Evolutionary conservation across 768 basidiomycete genomes (phyloP).

Genomic region (Tricholoma saponaceum): DNA sequence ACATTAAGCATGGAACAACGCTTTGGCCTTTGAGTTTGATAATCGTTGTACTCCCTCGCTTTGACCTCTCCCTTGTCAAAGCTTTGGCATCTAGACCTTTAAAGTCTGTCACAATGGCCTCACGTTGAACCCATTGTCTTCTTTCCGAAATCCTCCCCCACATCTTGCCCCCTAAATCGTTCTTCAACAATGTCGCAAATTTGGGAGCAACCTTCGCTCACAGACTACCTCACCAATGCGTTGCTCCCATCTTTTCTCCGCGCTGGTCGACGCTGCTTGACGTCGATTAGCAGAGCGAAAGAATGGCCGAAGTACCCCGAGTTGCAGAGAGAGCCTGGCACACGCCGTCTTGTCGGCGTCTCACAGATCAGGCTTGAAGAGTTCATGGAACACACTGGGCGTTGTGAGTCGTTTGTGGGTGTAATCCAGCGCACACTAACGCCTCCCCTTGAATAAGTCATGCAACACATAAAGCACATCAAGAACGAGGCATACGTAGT

Average conservation of each 20-base stretch:
- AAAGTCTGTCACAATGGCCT: neutral
- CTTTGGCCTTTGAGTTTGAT: no score
- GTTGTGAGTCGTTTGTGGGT: neutral
- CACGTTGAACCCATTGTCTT: neutral
- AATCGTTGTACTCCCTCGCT: neutral
- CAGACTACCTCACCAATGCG: constrained; percentile 8
- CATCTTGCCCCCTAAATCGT: neutral
- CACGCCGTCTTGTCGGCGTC: constrained; percentile 4
- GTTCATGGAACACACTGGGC: constrained; percentile 2
- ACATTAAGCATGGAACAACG: no score
- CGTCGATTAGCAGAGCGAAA: constrained; percentile 3
- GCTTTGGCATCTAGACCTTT: neutral
- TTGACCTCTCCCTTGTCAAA: neutral
- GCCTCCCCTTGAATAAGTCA: neutral
- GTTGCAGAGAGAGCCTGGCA: constrained; percentile 9
- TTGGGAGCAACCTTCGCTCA: constrained; percentile 4
- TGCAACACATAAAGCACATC: constrained; percentile 1
- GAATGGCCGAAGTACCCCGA: constrained; percentile 15
- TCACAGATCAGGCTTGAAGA: constrained; percentile 4
- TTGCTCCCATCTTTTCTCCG: constrained; percentile 11
- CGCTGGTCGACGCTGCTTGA: constrained; percentile 3
- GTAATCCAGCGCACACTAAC: neutral
- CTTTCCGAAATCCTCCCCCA: neutral
- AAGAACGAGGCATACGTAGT: constrained; percentile 3
- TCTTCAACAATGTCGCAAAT: neutral